Conservation (phyloP, 495 filamentous ascomycete genomes). For the Talaromyces adpressus region DNA sequence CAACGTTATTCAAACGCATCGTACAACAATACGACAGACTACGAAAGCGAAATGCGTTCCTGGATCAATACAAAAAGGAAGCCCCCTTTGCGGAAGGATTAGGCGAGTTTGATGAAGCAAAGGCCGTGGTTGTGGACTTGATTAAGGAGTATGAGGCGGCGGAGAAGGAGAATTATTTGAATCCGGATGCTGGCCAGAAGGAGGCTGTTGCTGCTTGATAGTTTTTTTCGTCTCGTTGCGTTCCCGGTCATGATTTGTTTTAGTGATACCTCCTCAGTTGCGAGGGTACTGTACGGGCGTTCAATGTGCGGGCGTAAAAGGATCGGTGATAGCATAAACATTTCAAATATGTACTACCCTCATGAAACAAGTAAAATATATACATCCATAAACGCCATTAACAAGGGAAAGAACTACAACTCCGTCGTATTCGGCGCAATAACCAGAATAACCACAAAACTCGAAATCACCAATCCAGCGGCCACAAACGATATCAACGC, state of each 20-base stretch:
- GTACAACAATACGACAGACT: slow-evolving; percentile 84
- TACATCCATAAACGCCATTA: background rate
- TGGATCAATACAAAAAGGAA: slow-evolving; percentile 93
- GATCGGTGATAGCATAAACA: background rate
- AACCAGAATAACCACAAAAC: slow-evolving; percentile 62
- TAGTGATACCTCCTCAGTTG: background rate
- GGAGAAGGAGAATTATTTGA: slow-evolving; percentile 80
- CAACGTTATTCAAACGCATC: slow-evolving; percentile 92
- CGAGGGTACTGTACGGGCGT: background rate
- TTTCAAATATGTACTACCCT: background rate
- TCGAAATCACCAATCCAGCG: slow-evolving; percentile 60
- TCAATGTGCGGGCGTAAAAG: background rate
- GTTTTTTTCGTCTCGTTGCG: slow-evolving; percentile 1
- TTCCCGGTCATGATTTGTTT: background rate
- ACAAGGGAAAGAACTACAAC: slow-evolving; percentile 13
- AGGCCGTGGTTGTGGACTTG: slow-evolving; percentile 78
- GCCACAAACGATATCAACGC: slow-evolving; percentile 67
- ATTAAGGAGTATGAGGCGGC: slow-evolving; percentile 95
- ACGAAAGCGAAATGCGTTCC: slow-evolving; percentile 91
- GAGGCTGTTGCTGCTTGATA: slow-evolving; percentile 23
- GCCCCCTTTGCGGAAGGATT: slow-evolving; percentile 83
- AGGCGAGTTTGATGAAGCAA: slow-evolving; percentile 92
- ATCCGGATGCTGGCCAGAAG: slow-evolving; percentile 53
- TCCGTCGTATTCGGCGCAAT: slow-evolving; percentile 51
- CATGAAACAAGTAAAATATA: background rate